Evolutionary conservation across 345 rosid species (phyloP).

Genomic region (Corymbia maculata): DNA sequence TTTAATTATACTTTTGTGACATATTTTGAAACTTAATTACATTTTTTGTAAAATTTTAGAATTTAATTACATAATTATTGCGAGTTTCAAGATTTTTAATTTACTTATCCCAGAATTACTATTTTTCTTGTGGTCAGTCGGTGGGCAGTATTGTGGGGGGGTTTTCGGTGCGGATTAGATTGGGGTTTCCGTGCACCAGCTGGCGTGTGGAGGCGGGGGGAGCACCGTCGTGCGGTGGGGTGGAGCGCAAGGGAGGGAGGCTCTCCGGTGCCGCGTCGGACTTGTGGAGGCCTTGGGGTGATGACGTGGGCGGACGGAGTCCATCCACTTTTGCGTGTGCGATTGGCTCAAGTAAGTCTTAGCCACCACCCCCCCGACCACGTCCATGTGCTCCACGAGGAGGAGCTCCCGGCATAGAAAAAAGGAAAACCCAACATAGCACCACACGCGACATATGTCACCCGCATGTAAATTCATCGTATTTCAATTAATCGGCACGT

Average conservation of each 20-base stretch:
- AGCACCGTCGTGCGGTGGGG: background rate
- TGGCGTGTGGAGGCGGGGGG: background rate
- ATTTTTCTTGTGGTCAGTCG: background rate
- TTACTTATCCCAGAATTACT: no score
- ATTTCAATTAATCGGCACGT: background rate
- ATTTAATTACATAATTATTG: no score
- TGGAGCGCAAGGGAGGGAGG: background rate
- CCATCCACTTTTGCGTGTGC: slow-evolving; percentile 17
- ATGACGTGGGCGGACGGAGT: slow-evolving; percentile 19
- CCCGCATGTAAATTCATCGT: background rate
- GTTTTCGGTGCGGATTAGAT: background rate
- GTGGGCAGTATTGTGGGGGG: background rate
- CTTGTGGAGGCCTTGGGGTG: background rate
- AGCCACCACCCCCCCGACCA: background rate
- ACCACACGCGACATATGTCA: background rate
- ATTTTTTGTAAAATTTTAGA: no score
- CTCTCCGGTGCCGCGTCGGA: slow-evolving; percentile 21
- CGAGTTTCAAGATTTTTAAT: no score
- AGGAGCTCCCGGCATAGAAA: no score
- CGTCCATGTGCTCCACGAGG: background rate
- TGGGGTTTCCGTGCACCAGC: background rate
- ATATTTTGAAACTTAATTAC: no score
- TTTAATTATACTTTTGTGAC: no score
- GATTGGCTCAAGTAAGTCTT: slow-evolving; percentile 11
- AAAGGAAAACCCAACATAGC: background rate